Conservation (phyloP, 495 filamentous ascomycete species). For the Friedmanniomyces endolithicus region DNA sequence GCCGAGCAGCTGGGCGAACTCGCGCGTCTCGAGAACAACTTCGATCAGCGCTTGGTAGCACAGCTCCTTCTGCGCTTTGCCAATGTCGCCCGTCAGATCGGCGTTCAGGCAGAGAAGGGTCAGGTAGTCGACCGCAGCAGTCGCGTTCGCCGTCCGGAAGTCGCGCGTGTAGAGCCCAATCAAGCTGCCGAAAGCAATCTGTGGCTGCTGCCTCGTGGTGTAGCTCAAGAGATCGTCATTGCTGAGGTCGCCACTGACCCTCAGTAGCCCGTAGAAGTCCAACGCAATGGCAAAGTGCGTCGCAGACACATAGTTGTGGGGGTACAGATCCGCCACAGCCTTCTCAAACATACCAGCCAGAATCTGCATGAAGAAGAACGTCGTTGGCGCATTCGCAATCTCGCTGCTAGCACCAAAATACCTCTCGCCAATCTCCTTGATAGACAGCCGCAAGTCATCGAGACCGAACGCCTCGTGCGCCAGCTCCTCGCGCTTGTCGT, state of each 20-base stretch:
- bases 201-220: slow-evolving; percentile 64
- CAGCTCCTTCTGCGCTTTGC: slow-evolving; percentile 62
- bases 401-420: slow-evolving; percentile 69
- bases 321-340: slow-evolving; percentile 78
- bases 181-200: slow-evolving; percentile 89
- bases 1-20: slow-evolving; percentile 86
- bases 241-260: slow-evolving; percentile 58
- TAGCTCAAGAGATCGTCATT: slow-evolving; percentile 59
- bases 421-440: slow-evolving; percentile 75
- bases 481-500: slow-evolving; percentile 66
- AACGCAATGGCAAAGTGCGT: slow-evolving; percentile 90
- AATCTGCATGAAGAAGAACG: slow-evolving; percentile 84
- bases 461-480: slow-evolving; percentile 83
- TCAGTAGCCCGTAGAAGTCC: slow-evolving; percentile 80
- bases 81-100: slow-evolving; percentile 60
- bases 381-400: slow-evolving; percentile 60
- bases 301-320: slow-evolving; percentile 76
- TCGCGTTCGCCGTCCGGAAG: slow-evolving; percentile 78
- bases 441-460: slow-evolving; percentile 68
- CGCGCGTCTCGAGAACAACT: slow-evolving; percentile 82
- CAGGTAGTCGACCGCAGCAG: slow-evolving; percentile 86
- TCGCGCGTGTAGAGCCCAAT: slow-evolving; percentile 90
- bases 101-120: slow-evolving; percentile 83
- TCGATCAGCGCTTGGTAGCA: slow-evolving; percentile 94
- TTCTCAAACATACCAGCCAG: slow-evolving; percentile 92